Evolutionary conservation across 225 moss, liverwort and hornwort species (phyloP).

Genomic region (Pseudisothecium myosuroides): DNA sequence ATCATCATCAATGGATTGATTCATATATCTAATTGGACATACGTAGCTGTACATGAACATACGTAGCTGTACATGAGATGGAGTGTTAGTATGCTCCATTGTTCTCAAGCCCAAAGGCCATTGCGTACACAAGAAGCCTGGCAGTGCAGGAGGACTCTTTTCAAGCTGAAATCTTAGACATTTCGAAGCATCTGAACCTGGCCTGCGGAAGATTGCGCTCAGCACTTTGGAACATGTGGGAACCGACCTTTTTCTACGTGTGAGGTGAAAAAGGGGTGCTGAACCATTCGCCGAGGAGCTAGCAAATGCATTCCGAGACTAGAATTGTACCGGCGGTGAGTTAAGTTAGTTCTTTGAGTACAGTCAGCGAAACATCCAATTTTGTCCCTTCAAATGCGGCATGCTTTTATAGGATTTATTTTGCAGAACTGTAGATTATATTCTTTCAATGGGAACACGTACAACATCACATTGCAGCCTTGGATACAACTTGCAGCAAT

Average conservation of each 20-base stretch:
- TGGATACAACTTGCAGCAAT: neutral
- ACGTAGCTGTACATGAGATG: neutral
- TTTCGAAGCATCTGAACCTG: neutral
- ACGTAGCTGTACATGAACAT: neutral
- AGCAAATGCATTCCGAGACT: neutral
- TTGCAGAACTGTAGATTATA: neutral
- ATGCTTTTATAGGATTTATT: neutral
- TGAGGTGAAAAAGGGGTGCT: neutral
- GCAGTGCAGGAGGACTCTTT: neutral
- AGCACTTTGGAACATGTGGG: neutral
- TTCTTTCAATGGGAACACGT: neutral
- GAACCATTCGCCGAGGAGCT: neutral
- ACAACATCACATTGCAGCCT: neutral
- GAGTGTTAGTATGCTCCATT: neutral
- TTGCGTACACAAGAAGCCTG: neutral
- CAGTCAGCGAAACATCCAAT: neutral
- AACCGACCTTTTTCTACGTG: neutral
- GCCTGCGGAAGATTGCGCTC: neutral
- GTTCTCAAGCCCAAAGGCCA: neutral
- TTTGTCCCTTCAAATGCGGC: neutral
- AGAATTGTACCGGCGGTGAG: neutral
- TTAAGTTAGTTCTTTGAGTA: neutral
- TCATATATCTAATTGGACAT: neutral
- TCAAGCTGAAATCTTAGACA: neutral
- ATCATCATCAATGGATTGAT: neutral